Evolutionary conservation across 768 basidiomycete species (phyloP).

Genomic region (Boletellus sp.): DNA sequence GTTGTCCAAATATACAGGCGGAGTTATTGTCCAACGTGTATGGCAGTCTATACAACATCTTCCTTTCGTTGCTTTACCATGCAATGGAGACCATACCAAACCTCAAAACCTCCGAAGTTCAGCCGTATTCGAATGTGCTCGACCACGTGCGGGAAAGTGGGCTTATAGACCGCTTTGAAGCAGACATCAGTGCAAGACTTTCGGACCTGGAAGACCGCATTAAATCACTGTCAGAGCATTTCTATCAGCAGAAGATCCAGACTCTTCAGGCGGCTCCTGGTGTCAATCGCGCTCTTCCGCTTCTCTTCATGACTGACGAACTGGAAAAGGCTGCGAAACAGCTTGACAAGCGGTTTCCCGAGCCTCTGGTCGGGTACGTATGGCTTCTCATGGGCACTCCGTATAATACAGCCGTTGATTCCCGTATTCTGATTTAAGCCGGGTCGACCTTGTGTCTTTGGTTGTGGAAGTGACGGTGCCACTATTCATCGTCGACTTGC

Average conservation of each 20-base stretch:
- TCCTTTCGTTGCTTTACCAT: conserved; percentile 82
- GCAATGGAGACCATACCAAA: conserved; percentile 72
- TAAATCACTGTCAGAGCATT: conserved; percentile 53
- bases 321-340: conserved; percentile 81
- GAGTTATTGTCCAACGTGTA: conserved; percentile 69
- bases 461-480: conserved; percentile 69
- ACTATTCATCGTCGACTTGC: conserved; percentile 60
- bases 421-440: conserved; percentile 35
- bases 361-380: conserved; percentile 73
- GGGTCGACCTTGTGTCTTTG: conserved; percentile 72
- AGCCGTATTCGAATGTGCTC: conserved; percentile 62
- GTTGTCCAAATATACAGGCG: conserved; percentile 37
- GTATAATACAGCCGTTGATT: not conserved
- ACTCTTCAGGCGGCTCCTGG: conserved; percentile 68
- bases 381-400: not conserved
- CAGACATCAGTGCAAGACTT: conserved; percentile 66
- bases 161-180: conserved; percentile 67
- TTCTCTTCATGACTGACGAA: conserved; percentile 83
- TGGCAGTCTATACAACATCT: conserved; percentile 77
- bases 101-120: conserved; percentile 67
- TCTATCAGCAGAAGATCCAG: conserved; percentile 59
- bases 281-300: conserved; percentile 75
- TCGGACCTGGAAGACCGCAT: conserved; percentile 65
- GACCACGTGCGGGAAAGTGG: conserved; percentile 67
- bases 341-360: conserved; percentile 83